These are phyloP conservation scores for Russula ochroleuca DNA, from an alignment of 768 basidiomycete genomes.

Conservation along the genomic window DNA sequence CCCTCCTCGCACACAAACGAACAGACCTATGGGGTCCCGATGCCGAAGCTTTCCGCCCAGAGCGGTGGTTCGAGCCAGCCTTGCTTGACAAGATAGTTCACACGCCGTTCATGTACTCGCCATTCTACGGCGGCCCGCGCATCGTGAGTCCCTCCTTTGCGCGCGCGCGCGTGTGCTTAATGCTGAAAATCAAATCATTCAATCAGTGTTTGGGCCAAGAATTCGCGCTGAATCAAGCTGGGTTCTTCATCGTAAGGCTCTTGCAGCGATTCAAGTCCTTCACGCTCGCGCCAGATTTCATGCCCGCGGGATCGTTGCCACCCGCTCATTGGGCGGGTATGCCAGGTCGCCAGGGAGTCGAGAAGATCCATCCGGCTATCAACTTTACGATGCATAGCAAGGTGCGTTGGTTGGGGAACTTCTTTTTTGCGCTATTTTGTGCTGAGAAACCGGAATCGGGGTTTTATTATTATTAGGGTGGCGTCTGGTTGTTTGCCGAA, in stretches of 20 bases:
- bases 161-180: too few relatives aligned
- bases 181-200: too few relatives aligned
- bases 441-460: neutral
- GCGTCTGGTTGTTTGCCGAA: constrained; percentile 24
- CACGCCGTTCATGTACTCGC: constrained; percentile 66
- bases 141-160: too few relatives aligned
- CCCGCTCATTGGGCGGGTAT: constrained; percentile 27
- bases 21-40: constrained; percentile 57
- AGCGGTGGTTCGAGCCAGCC: constrained; percentile 55
- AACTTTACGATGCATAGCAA: constrained; percentile 27
- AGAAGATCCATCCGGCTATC: constrained; percentile 26
- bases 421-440: neutral
- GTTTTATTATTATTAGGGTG: constrained; percentile 14
- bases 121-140: constrained; percentile 65
- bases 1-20: constrained; percentile 38
- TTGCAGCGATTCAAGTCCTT: constrained; percentile 45
- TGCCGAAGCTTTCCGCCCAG: constrained; percentile 50
- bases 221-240: constrained; percentile 53
- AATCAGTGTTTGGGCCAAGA: constrained; percentile 57
- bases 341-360: constrained; percentile 27
- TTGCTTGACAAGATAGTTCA: constrained; percentile 49
- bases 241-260: constrained; percentile 52
- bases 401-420: constrained; percentile 4
- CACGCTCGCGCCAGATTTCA: constrained; percentile 28
- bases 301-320: constrained; percentile 27